phyloP scores from a whole-genome alignment of 2,329 filamentous ascomycete genomes.

The Botryotinia globosa region DNA sequence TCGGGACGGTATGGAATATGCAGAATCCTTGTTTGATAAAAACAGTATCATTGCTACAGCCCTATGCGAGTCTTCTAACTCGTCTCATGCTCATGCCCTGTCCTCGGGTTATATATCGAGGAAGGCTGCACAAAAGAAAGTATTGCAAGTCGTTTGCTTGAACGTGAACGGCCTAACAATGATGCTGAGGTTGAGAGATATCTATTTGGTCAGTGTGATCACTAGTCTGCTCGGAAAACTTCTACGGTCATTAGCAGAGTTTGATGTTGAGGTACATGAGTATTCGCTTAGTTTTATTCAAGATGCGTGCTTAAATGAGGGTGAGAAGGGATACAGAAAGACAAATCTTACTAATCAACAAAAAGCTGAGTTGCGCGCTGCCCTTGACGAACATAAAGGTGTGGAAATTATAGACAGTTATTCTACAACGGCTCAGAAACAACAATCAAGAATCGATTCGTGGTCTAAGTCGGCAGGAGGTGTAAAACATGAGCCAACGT shows the following conservation, averaged over 20 bases:
- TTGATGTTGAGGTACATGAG: slow-evolving; percentile 66
- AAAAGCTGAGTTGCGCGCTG: slow-evolving; percentile 74
- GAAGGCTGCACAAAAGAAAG: slow-evolving; percentile 46
- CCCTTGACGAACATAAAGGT: slow-evolving; percentile 58
- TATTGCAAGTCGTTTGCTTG: slow-evolving; percentile 63
- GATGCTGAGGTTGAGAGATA: slow-evolving; percentile 87
- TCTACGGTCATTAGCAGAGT: slow-evolving; percentile 74
- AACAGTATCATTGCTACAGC: slow-evolving; percentile 71
- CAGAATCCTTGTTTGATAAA: slow-evolving; percentile 78
- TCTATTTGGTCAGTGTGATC: slow-evolving; percentile 77
- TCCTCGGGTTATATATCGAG: slow-evolving; percentile 30
- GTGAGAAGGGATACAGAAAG: slow-evolving; percentile 57
- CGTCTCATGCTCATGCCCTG: slow-evolving; percentile 31
- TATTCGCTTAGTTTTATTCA: slow-evolving; percentile 60
- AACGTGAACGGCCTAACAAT: slow-evolving; percentile 70
- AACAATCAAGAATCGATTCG: slow-evolving; percentile 58
- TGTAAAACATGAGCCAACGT: slow-evolving; percentile 14
- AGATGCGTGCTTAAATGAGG: slow-evolving; percentile 58
- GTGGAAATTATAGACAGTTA: slow-evolving; percentile 50
- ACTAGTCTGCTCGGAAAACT: slow-evolving; percentile 83
- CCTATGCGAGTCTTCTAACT: slow-evolving; percentile 42
- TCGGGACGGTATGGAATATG: slow-evolving; percentile 91
- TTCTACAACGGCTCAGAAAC: slow-evolving; percentile 46
- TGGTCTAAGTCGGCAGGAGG: slow-evolving; percentile 55
- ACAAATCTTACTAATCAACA: slow-evolving; percentile 82